A percentile compares a stretch with the other conserved stretches of the same genome.
Evolutionary conservation across 2,329 filamentous ascomycete species (phyloP).

Genomic region (Penicillium digitatum): DNA sequence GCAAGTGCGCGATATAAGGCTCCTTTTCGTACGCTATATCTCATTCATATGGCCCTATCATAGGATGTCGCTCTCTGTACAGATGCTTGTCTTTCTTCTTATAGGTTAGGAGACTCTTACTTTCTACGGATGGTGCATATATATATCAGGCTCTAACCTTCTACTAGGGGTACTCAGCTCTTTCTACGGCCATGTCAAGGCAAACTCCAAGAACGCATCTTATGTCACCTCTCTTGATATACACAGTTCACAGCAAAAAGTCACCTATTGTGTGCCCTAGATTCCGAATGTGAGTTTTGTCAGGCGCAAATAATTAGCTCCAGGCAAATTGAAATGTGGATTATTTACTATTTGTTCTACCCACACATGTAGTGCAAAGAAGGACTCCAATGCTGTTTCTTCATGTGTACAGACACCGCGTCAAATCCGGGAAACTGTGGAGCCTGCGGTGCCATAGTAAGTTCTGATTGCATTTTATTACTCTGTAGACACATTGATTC

Average conservation of each 20-base stretch:
- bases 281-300: background rate
- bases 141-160: background rate
- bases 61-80: background rate
- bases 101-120: background rate
- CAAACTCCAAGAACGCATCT: background rate
- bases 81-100: background rate
- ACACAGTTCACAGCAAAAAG: background rate
- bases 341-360: background rate
- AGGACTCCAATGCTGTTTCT: constrained; percentile 1
- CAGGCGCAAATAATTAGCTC: background rate
- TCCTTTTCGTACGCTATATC: background rate
- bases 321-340: background rate
- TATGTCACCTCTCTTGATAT: constrained; percentile 1
- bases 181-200: background rate
- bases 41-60: background rate
- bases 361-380: background rate
- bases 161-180: background rate
- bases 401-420: background rate
- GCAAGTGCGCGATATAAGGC: background rate
- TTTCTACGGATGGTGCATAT: too few relatives aligned
- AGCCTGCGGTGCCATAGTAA: background rate
- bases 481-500: background rate
- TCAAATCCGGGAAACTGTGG: background rate
- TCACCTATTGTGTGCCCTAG: background rate
- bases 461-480: background rate